phyloP scores from a whole-genome alignment of 2,329 filamentous ascomycete genomes.

The Sporothrix phasma region DNA sequence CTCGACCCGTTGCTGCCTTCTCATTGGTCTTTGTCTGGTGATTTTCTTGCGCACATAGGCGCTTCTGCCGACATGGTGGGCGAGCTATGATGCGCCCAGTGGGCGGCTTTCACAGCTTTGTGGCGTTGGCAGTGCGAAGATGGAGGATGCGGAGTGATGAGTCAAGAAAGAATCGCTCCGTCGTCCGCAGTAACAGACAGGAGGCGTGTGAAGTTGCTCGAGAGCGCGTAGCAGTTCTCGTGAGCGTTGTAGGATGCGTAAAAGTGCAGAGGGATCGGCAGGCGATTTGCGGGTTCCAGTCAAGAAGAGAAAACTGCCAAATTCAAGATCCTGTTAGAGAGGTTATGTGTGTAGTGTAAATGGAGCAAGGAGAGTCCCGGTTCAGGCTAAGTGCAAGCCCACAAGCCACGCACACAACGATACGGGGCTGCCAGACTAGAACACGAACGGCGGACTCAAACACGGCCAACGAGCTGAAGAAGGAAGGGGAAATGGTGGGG shows the following conservation, averaged over 20 bases:
- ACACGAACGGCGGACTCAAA: not conserved
- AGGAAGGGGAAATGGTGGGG: not conserved
- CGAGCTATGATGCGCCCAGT: not conserved
- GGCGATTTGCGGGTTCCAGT: not conserved
- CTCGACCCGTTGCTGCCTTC: conserved; percentile 20
- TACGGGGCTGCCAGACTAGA: not conserved
- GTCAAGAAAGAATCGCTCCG: not conserved
- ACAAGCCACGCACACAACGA: not conserved
- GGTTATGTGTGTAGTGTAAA: not conserved
- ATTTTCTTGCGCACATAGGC: conserved; percentile 51
- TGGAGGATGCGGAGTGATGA: not conserved
- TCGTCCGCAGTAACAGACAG: not conserved
- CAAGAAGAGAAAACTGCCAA: conserved; percentile 1
- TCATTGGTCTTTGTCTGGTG: conserved; percentile 35
- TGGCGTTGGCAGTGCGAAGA: not conserved
- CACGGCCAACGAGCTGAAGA: not conserved
- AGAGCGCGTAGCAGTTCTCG: not conserved
- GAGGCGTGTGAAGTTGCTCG: too few species aligned
- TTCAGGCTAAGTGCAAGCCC: not conserved
- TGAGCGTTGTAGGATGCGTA: not conserved
- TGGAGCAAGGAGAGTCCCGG: not conserved
- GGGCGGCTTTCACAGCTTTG: not conserved
- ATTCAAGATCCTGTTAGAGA: not conserved
- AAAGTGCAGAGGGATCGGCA: not conserved
- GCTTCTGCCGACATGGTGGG: conserved; percentile 46